These are phyloP conservation scores for Aspergillus sp. DNA, from an alignment of 2,329 filamentous ascomycete genomes.

Conservation along the genomic window DNA sequence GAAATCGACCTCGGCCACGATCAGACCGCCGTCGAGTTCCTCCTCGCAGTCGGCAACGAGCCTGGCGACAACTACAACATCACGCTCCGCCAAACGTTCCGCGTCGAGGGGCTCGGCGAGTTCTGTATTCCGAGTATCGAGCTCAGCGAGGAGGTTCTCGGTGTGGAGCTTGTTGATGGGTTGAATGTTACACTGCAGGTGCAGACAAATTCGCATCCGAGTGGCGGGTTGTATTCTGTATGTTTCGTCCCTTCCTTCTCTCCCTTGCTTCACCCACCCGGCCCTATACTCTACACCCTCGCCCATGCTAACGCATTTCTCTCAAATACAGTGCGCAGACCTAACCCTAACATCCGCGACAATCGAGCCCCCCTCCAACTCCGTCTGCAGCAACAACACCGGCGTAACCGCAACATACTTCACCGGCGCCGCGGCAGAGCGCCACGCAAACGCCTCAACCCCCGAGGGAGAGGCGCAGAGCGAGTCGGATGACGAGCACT, in stretches of 20 bases:
- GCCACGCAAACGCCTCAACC: conserved; percentile 52
- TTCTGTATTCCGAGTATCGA: conserved; percentile 68
- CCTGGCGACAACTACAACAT: conserved; percentile 69
- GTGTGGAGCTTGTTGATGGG: conserved; percentile 61
- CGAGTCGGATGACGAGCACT: conserved; percentile 18
- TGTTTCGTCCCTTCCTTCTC: conserved; percentile 26
- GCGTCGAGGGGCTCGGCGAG: conserved; percentile 64
- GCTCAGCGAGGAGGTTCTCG: conserved; percentile 34
- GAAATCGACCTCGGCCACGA: conserved; percentile 58
- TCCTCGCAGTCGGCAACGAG: conserved; percentile 57
- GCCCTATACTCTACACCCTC: neutral
- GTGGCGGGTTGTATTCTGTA: conserved; percentile 70
- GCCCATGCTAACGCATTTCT: neutral
- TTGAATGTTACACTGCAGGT: conserved; percentile 71
- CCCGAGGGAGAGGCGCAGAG: conserved; percentile 38
- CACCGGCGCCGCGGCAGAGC: conserved; percentile 38
- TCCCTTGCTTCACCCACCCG: neutral
- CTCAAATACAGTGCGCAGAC: conserved; percentile 66
- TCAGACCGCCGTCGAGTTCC: conserved; percentile 57
- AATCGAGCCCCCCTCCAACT: conserved; percentile 40
- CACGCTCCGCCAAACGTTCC: conserved; percentile 64
- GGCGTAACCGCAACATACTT: conserved; percentile 56
- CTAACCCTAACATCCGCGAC: conserved; percentile 66
- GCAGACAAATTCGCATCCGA: conserved; percentile 63
- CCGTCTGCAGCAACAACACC: conserved; percentile 62